Base-by-base conservation (phyloP, 2,329 filamentous ascomycete genomes). In the Clonostachys sp. region DNA sequence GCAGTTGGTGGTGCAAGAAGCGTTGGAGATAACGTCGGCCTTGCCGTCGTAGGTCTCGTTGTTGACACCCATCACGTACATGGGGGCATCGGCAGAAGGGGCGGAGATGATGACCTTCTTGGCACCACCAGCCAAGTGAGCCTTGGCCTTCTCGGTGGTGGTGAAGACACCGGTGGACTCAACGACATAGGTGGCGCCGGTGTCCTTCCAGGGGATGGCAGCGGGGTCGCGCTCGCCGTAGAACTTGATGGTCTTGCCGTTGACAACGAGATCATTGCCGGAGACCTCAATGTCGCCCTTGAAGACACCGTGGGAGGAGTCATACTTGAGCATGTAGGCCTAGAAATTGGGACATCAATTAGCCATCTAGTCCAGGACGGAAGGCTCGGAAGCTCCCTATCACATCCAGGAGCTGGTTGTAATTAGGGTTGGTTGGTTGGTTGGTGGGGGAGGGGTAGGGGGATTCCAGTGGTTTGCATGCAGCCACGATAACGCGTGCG, bases 61-160 rank as follows among this genome's bases (percentile, higher is more conserved):
- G 84, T 97, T 99, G 80, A 99, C 94, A 71, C 94, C 94, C 86
- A 96, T 95, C 70, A 99, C 94, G 84, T 95, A 99, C 94, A 99
- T 99, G 71, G 92, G 92, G 67, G 94, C 94, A 79, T 99, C 94
- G 60, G 88, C 87, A 54, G 89, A 95, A 64, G 89, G 89, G 66
- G 89, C 89, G 60, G 89, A 94, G 82, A 92, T 91, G 80, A 91
- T 77, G 73, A 91, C 92, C 86, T 95, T 95, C 89, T 96, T 96
- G 73, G 92, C 92, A 73, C 92, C 92, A 70, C 91, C 92, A 77
- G 88, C 86, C 79, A 97, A 85, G 78, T 97, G 92, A 62, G 88
- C 89, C 66, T 81, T 83, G 71, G 92, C 92, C 89, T 96, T 96
- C 57, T 96, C 92, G 64, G 78, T 91, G 78, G 91, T 96, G 81